Conservation (phyloP, 2,329 filamentous ascomycete species). For the Fonsecaea pedrosoi region DNA sequence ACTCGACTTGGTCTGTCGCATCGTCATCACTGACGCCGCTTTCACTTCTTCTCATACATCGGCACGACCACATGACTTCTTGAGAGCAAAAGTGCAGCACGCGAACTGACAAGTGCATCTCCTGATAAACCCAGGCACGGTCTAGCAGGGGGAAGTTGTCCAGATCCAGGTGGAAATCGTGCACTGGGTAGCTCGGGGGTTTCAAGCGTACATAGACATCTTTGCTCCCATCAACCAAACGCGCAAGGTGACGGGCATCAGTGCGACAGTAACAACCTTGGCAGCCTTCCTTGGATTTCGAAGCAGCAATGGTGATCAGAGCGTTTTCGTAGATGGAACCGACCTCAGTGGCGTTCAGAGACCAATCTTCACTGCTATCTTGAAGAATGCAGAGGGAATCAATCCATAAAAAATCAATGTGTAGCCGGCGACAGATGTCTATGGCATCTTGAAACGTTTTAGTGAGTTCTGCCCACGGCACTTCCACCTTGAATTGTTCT, state of each 20-base stretch:
- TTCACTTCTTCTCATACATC: background rate
- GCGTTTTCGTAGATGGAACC: background rate
- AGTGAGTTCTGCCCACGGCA: conserved; percentile 1
- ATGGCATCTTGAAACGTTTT: conserved; percentile 6
- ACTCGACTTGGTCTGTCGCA: background rate
- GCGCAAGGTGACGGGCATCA: background rate
- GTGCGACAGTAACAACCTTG: background rate
- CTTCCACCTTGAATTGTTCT: background rate
- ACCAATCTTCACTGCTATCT: background rate
- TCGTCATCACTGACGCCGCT: conserved; percentile 1
- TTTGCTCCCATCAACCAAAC: background rate
- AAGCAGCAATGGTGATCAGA: background rate
- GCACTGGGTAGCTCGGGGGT: background rate
- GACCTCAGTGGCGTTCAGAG: background rate
- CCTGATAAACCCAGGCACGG: background rate
- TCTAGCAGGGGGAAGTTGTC: background rate
- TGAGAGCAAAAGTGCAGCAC: background rate
- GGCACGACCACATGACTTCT: background rate
- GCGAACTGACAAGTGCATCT: background rate
- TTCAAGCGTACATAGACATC: background rate
- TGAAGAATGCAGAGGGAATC: background rate
- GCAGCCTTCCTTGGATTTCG: conserved; percentile 1
- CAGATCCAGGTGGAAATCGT: background rate
- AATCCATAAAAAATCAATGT: background rate
- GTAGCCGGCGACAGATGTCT: background rate